phyloP scores from a whole-genome alignment of 805 yeast genomes.

The Candida sithepensis region DNA sequence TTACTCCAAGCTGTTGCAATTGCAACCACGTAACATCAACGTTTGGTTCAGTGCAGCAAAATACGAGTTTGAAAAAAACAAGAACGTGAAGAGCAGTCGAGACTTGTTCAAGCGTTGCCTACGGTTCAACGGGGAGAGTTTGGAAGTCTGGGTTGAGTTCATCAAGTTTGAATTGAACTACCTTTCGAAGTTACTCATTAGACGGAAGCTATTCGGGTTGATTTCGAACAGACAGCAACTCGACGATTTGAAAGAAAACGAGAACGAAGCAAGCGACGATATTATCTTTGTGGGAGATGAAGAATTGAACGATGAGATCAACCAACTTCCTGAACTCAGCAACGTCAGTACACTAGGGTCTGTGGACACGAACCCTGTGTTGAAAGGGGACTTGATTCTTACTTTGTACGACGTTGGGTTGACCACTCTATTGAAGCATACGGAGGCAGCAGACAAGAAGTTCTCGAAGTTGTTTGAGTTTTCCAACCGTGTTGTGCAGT shows the following conservation, averaged over 20 bases:
- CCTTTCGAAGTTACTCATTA: conserved; percentile 74
- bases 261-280: conserved; percentile 22
- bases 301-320: conserved; percentile 42
- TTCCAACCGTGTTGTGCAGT: conserved; percentile 39
- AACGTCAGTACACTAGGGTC: conserved; percentile 82
- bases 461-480: conserved; percentile 40
- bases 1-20: conserved; percentile 70
- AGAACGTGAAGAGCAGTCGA: conserved; percentile 86
- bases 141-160: conserved; percentile 78
- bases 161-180: conserved; percentile 85
- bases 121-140: conserved; percentile 73
- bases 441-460: conserved; percentile 29
- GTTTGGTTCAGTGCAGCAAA: conserved; percentile 96
- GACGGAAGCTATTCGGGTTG: conserved; percentile 79
- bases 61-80: conserved; percentile 85
- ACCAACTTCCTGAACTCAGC: conserved; percentile 79
- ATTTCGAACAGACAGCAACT: conserved; percentile 68
- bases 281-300: conserved; percentile 19
- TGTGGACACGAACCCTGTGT: conserved; percentile 78
- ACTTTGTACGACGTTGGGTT: conserved; percentile 68
- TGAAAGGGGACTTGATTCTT: conserved; percentile 68
- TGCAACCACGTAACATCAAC: conserved; percentile 87
- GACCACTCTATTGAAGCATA: conserved; percentile 34
- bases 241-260: conserved; percentile 40
- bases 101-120: conserved; percentile 79